phyloP scores from a whole-genome alignment of 2,329 filamentous ascomycete genomes.

The Tolypocladium album region DNA sequence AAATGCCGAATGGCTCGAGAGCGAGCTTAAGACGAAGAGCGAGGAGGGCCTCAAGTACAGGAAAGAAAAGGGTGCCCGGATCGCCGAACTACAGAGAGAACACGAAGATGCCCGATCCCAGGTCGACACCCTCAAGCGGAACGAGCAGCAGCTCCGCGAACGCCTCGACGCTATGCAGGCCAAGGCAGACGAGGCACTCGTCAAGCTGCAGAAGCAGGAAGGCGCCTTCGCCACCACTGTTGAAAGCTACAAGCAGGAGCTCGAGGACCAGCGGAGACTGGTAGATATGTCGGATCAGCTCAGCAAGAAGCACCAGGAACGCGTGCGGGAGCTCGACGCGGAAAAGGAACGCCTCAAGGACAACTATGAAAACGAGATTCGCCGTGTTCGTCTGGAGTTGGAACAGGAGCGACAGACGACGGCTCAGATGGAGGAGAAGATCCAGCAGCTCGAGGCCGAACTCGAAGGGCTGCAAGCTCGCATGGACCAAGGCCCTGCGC shows the following conservation, averaged over 20 bases:
- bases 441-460: constrained; percentile 40
- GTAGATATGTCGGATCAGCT: constrained; percentile 74
- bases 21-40: constrained; percentile 81
- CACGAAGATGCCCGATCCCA: constrained; percentile 76
- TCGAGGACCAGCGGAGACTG: constrained; percentile 70
- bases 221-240: constrained; percentile 74
- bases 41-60: constrained; percentile 80
- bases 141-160: constrained; percentile 68
- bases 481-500: constrained; percentile 29
- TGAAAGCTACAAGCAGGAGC: constrained; percentile 76
- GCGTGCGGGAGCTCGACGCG: constrained; percentile 58
- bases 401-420: constrained; percentile 40
- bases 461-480: constrained; percentile 42
- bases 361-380: constrained; percentile 50
- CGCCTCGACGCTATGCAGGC: constrained; percentile 74
- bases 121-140: constrained; percentile 67
- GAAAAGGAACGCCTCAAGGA: constrained; percentile 51
- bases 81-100: constrained; percentile 77
- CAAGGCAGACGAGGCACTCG: constrained; percentile 76
- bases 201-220: constrained; percentile 74
- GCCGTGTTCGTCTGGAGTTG: constrained; percentile 44
- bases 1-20: constrained; percentile 89
- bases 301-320: constrained; percentile 58
- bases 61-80: constrained; percentile 87
- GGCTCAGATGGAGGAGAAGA: constrained; percentile 34